These are phyloP conservation scores for Diaporthe destruens DNA, from an alignment of 2,329 filamentous ascomycete genomes.

Conservation along the genomic window DNA sequence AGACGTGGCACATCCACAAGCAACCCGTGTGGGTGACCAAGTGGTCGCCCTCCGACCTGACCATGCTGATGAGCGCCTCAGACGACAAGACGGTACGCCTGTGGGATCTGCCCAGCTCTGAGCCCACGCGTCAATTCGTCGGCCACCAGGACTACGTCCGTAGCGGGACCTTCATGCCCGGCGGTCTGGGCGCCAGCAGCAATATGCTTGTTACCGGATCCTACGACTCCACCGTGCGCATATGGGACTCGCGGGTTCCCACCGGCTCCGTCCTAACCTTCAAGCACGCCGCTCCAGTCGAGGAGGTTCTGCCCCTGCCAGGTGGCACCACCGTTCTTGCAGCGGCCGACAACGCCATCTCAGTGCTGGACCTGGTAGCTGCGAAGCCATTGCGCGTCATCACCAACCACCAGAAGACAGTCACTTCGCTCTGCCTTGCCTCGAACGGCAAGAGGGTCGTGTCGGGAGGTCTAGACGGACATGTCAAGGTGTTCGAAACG, in stretches of 20 bases:
- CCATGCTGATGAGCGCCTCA: constrained; percentile 86
- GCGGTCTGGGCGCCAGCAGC: constrained; percentile 70
- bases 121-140: constrained; percentile 80
- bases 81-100: constrained; percentile 93
- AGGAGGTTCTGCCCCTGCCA: constrained; percentile 87
- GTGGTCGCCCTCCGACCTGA: constrained; percentile 92
- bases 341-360: constrained; percentile 86
- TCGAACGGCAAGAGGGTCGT: constrained; percentile 85
- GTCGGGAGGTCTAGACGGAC: constrained; percentile 91
- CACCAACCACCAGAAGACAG: constrained; percentile 97
- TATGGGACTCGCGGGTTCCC: constrained; percentile 90
- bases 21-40: constrained; percentile 93
- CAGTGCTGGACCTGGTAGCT: constrained; percentile 91
- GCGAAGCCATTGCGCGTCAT: constrained; percentile 89
- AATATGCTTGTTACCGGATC: constrained; percentile 88
- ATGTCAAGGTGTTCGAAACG: constrained; percentile 97
- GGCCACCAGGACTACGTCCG: constrained; percentile 96
- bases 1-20: constrained; percentile 95
- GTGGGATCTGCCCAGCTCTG: constrained; percentile 90
- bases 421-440: constrained; percentile 86
- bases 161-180: constrained; percentile 85
- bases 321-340: constrained; percentile 89
- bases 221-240: constrained; percentile 92
- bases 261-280: constrained; percentile 85
- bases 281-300: constrained; percentile 90